Evolutionary conservation across 805 yeast species (phyloP).

Genomic region (Lachancea thermotolerans): DNA sequence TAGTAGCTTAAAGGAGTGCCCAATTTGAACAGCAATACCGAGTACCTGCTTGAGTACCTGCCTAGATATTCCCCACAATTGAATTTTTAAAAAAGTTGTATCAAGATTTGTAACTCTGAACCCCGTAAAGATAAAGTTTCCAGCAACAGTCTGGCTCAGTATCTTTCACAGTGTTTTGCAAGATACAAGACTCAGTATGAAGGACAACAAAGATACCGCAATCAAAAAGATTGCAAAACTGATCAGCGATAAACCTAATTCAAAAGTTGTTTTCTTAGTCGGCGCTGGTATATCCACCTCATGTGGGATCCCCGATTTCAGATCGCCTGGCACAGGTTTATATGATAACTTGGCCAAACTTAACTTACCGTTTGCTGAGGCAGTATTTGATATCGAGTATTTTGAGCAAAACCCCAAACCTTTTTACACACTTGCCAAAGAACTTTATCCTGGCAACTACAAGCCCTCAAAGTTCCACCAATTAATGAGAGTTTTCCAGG

Average conservation of each 20-base stretch:
- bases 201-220: constrained; percentile 3
- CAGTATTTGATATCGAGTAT: constrained; percentile 86
- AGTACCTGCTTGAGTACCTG: no score
- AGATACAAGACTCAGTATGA: neutral
- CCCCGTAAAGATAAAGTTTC: no score
- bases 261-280: constrained; percentile 55
- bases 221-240: constrained; percentile 12
- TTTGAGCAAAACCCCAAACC: constrained; percentile 73
- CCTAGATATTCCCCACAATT: no score
- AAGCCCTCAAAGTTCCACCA: constrained; percentile 77
- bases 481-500: constrained; percentile 61
- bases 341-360: constrained; percentile 72
- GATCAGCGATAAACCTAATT: constrained; percentile 18
- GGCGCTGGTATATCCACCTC: constrained; percentile 95
- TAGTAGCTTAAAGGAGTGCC: no score
- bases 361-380: constrained; percentile 86
- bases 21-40: no score
- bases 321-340: constrained; percentile 85
- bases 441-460: constrained; percentile 82
- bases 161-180: neutral
- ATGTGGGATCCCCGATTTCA: constrained; percentile 93
- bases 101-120: no score
- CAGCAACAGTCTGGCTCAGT: no score
- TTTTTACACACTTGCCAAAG: constrained; percentile 76
- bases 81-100: no score